Base-by-base conservation (phyloP, 345 rosid species). In the Lenwebbia sp. region DNA sequence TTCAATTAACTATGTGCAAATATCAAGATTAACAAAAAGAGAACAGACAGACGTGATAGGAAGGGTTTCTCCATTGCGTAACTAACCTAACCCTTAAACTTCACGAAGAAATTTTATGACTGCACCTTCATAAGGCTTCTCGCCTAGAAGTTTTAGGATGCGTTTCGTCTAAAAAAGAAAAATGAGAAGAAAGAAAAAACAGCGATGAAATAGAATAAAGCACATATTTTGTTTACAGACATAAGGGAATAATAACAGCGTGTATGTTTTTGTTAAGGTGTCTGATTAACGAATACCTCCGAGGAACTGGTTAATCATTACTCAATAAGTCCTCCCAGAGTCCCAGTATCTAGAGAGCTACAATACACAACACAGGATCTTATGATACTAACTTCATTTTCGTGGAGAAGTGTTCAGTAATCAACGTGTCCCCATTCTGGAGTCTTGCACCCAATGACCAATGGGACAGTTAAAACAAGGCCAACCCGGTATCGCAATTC, bases 81-180 rank as follows among this genome's bases (percentile, higher is more conserved):
- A 57, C 30, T 28, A 8, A 5, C 51, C 10, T 49, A 49, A 49
- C 51, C 51, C 37, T 13, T n/a, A 58, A 13, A 58, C 17, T 8
- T 9, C 13, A 58, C 19, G 10, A 0, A 12, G 70, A 58, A 13
- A 58, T 58, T n/a, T 6, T 58, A 15, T 15, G 28, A 58, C n/a
- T 57, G n/a, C n/a, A 5, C 30, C 33, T 57, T 57, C 33, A 14
- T 0, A 26, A 57, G 65, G 30, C 15, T 57, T 26, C 65, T 26
- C 65, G 28, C 28, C 70, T 12, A 2, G 13, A 7, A 15, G 17
- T 7, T 58, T 58, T 58, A n/a, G 28, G 19, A 58, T 58, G 37
- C 37, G 0, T 0, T 12, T n/a, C 17, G 17, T n/a, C 5, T 12
- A 13, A 13, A n/a, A 26, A n/a, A 49, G 51, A 0, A 58, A 58